Conservation (phyloP, 768 basidiomycete species). For the Trametes sanguinea region DNA sequence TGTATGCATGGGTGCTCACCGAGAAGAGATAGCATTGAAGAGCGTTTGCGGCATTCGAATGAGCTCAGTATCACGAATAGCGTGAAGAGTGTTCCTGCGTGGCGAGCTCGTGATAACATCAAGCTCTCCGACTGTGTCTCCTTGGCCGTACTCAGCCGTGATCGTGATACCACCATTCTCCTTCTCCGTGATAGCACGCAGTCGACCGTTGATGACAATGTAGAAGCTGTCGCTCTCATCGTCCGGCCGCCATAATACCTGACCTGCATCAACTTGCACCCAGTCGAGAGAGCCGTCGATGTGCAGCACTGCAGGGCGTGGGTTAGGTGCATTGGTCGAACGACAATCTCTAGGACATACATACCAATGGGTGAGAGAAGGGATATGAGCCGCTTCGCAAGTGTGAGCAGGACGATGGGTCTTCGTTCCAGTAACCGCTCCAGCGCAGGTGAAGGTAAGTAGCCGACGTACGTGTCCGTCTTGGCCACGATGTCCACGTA, state of each 20-base stretch:
- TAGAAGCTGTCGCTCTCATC: constrained; percentile 95
- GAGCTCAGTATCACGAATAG: constrained; percentile 96
- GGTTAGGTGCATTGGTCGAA: background rate
- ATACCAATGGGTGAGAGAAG: constrained; percentile 88
- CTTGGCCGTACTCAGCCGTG: constrained; percentile 93
- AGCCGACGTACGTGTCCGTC: constrained; percentile 98
- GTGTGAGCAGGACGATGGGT: constrained; percentile 92
- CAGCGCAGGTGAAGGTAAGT: constrained; percentile 84
- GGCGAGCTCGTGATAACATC: constrained; percentile 94
- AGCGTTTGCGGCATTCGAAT: constrained; percentile 96
- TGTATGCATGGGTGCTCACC: constrained; percentile 43
- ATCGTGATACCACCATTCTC: constrained; percentile 78
- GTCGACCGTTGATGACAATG: constrained; percentile 95
- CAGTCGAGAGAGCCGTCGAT: constrained; percentile 97
- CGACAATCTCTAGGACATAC: constrained; percentile 22
- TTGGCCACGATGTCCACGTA: constrained; percentile 98
- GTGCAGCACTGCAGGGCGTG: constrained; percentile 68
- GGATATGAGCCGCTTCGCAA: constrained; percentile 95
- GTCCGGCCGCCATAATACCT: constrained; percentile 90
- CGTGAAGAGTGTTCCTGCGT: constrained; percentile 89
- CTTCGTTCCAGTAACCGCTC: constrained; percentile 90
- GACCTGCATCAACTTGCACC: constrained; percentile 96
- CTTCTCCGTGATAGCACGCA: constrained; percentile 85
- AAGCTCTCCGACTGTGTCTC: constrained; percentile 94
- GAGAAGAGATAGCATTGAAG: constrained; percentile 94